A percentile compares a stretch with the other conserved stretches of the same genome.
These are phyloP conservation scores for Pythium catenulatum DNA, from an alignment of 352 stramenopile genomes.

Conservation along the genomic window DNA sequence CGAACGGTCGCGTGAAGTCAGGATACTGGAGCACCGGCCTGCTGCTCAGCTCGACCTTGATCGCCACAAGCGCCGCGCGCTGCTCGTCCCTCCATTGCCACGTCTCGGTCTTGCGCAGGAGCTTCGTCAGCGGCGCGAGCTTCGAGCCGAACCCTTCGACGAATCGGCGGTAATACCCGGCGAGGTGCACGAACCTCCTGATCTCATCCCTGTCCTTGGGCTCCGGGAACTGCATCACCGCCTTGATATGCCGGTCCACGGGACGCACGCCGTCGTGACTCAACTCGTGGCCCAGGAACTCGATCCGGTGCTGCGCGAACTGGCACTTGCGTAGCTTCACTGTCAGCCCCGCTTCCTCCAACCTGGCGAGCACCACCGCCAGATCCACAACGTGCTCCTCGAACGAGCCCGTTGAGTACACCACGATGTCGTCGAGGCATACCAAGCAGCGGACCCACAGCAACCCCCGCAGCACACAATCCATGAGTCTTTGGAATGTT, in stretches of 20 bases:
- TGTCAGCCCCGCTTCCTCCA: constrained; percentile 31
- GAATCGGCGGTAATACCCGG: constrained; percentile 59
- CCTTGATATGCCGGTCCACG: constrained; percentile 8
- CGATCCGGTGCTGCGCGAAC: constrained; percentile 23
- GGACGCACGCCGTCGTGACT: constrained; percentile 18
- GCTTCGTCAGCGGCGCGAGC: constrained; percentile 37
- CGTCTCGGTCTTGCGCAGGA: constrained; percentile 34
- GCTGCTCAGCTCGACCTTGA: constrained; percentile 28
- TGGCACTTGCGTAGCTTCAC: constrained; percentile 53
- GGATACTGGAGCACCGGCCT: constrained; percentile 45
- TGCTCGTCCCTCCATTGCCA: constrained; percentile 52
- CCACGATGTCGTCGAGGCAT: constrained; percentile 61
- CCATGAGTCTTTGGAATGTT: constrained; percentile 63
- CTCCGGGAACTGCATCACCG: background rate
- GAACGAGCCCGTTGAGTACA: constrained; percentile 46
- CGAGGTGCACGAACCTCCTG: constrained; percentile 55
- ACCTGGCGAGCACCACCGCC: constrained; percentile 37
- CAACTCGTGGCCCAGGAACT: constrained; percentile 62
- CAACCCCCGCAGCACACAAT: constrained; percentile 48
- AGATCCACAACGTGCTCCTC: constrained; percentile 44
- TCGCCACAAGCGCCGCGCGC: constrained; percentile 32
- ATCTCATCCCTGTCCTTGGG: constrained; percentile 23
- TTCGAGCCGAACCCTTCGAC: constrained; percentile 32
- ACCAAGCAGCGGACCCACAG: constrained; percentile 60
- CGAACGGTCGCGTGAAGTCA: constrained; percentile 60